These are phyloP conservation scores for Penicillium sp. DNA, from an alignment of 2,329 filamentous ascomycete genomes.

Conservation along the genomic window DNA sequence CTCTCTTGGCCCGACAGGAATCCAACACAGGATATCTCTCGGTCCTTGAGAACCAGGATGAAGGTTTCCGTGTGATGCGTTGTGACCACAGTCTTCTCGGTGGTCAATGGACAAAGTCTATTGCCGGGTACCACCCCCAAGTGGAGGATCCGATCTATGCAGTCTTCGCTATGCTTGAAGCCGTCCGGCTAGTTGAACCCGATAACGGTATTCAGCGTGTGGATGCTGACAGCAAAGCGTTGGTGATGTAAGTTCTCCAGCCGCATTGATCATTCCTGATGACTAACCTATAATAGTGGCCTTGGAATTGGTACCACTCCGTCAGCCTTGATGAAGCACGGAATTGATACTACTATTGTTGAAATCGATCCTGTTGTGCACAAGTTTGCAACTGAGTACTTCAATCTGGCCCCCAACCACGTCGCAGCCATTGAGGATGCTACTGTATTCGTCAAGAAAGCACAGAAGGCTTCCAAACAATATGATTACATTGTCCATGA, in stretches of 20 bases:
- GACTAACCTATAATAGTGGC: constrained; percentile 55
- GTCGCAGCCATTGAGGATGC: constrained; percentile 81
- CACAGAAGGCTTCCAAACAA: constrained; percentile 49
- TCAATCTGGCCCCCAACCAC: constrained; percentile 74
- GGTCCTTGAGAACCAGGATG: constrained; percentile 72
- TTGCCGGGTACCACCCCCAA: constrained; percentile 51
- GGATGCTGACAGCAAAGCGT: constrained; percentile 71
- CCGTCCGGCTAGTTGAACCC: constrained; percentile 74
- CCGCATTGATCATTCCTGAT: background rate
- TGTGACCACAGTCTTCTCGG: constrained; percentile 94
- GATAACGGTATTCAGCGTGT: constrained; percentile 39
- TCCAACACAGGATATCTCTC: constrained; percentile 91
- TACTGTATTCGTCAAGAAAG: constrained; percentile 60
- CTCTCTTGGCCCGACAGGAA: constrained; percentile 76
- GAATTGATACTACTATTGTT: constrained; percentile 88
- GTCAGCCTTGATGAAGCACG: constrained; percentile 79
- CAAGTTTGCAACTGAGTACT: constrained; percentile 79
- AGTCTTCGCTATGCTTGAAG: constrained; percentile 94
- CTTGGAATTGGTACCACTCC: constrained; percentile 91
- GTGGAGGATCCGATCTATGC: constrained; percentile 87
- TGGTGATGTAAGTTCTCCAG: constrained; percentile 70
- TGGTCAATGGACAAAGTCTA: constrained; percentile 75
- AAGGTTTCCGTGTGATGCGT: constrained; percentile 77
- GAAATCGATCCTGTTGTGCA: constrained; percentile 92
- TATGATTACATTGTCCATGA: constrained; percentile 97